Percentiles rank a stretch among this genome's conserved stretches.
Evolutionary conservation across 164 flowering plant species (phyloP).

Genomic region (Magnolia kwangsiensis): DNA sequence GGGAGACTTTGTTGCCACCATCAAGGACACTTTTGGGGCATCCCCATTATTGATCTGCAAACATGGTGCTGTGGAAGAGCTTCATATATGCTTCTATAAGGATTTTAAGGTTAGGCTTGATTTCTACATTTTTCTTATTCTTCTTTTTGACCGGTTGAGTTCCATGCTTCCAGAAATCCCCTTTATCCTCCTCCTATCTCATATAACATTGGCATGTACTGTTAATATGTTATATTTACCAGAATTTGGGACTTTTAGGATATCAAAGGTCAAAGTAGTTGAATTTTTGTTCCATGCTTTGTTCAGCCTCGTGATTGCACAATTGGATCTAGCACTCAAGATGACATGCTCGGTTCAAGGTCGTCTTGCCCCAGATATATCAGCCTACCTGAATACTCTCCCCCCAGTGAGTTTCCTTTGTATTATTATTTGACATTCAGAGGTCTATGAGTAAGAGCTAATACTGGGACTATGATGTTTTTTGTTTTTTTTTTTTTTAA

Average conservation of each 20-base stretch:
- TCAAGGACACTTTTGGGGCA: conserved; percentile 67
- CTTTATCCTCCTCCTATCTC: background rate
- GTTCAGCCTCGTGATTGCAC: conserved; percentile 68
- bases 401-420: conserved; percentile 10
- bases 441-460: background rate
- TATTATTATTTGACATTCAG: background rate
- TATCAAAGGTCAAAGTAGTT: background rate
- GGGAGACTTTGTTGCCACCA: conserved; percentile 69
- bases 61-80: conserved; percentile 66
- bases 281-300: conserved; percentile 16
- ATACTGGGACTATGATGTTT: too few species aligned
- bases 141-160: background rate
- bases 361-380: conserved; percentile 65
- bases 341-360: conserved; percentile 20
- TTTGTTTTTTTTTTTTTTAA: too few species aligned
- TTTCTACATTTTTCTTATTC: background rate
- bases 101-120: conserved; percentile 60
- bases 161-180: too few species aligned
- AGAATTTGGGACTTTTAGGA: background rate
- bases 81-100: conserved; percentile 74
- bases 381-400: conserved; percentile 47
- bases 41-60: conserved; percentile 60
- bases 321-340: conserved; percentile 10
- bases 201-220: too few species aligned
- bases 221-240: background rate